phyloP scores from a whole-genome alignment of 306 rosid species.

The Rosa chinensis region DNA sequence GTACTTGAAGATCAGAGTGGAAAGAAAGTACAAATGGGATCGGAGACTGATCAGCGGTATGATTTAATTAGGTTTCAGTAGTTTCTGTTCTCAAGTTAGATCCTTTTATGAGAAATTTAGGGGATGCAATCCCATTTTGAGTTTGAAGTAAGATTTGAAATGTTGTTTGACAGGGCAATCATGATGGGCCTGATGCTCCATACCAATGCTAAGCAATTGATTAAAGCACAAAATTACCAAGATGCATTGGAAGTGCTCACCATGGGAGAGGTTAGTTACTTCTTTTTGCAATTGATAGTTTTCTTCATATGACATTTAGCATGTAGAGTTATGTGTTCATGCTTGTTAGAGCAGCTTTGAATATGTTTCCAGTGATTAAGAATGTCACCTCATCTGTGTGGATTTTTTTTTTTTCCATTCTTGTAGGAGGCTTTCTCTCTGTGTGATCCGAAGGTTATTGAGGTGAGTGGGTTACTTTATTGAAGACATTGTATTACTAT shows the following conservation, averaged over 20 bases:
- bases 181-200: conserved; percentile 99
- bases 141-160: conserved; percentile 27
- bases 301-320: neutral
- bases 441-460: conserved; percentile 72
- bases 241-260: conserved; percentile 85
- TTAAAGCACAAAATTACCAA: conserved; percentile 52
- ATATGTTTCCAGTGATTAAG: conserved; percentile 4
- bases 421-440: conserved; percentile 87
- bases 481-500: conserved; percentile 6
- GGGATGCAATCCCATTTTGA: conserved; percentile 20
- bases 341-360: neutral
- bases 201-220: conserved; percentile 69
- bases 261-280: conserved; percentile 81
- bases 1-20: conserved; percentile 96
- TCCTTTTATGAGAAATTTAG: conserved; percentile 9
- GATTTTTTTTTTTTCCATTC: neutral
- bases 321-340: neutral
- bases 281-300: conserved; percentile 5
- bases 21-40: conserved; percentile 63
- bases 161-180: conserved; percentile 64
- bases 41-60: conserved; percentile 85
- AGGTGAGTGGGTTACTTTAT: conserved; percentile 55
- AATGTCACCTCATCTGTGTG: conserved; percentile 14
- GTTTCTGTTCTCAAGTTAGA: conserved; percentile 6
- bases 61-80: conserved; percentile 4